These are phyloP conservation scores for Herpetomonas samuelpessoai DNA, from an alignment of 208 protist genomes.

Conservation along the genomic window DNA sequence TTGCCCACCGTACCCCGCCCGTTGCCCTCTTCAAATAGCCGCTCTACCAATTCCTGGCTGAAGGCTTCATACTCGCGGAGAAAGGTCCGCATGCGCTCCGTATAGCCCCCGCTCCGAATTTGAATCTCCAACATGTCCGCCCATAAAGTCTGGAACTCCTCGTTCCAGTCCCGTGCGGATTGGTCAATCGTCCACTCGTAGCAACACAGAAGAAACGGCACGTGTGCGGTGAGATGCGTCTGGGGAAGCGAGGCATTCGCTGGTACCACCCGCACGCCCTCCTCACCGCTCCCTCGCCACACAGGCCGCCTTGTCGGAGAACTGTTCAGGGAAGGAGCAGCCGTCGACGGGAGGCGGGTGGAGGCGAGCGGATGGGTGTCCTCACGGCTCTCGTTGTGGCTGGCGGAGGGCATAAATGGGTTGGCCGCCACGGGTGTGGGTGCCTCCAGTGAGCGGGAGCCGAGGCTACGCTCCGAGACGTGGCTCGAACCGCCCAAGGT, in stretches of 20 bases:
- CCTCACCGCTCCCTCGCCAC: neutral
- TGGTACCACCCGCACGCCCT: neutral
- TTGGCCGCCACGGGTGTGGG: too few relatives aligned
- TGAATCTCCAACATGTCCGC: conserved; percentile 14
- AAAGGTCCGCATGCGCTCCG: conserved; percentile 19
- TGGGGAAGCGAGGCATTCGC: neutral
- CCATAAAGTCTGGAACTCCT: conserved; percentile 50
- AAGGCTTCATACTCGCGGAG: conserved; percentile 39
- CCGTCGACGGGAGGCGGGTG: too few relatives aligned
- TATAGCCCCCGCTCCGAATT: conserved; percentile 7
- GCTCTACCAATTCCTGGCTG: conserved; percentile 30
- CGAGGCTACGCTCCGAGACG: too few relatives aligned
- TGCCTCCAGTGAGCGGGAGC: too few relatives aligned
- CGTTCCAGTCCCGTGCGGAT: conserved; percentile 48
- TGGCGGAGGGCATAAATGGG: too few relatives aligned
- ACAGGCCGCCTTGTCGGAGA: too few relatives aligned
- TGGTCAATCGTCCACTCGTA: conserved; percentile 21
- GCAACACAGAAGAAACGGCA: conserved; percentile 26
- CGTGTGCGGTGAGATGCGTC: conserved; percentile 24
- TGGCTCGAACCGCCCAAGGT: too few relatives aligned
- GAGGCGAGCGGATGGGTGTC: too few relatives aligned
- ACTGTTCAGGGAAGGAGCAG: too few relatives aligned
- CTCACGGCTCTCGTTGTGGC: too few relatives aligned
- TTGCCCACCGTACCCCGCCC: neutral
- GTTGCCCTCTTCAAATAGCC: conserved; percentile 2